Conservation (phyloP, 352 stramenopile genomes). For the Globisporangium canariense region DNA sequence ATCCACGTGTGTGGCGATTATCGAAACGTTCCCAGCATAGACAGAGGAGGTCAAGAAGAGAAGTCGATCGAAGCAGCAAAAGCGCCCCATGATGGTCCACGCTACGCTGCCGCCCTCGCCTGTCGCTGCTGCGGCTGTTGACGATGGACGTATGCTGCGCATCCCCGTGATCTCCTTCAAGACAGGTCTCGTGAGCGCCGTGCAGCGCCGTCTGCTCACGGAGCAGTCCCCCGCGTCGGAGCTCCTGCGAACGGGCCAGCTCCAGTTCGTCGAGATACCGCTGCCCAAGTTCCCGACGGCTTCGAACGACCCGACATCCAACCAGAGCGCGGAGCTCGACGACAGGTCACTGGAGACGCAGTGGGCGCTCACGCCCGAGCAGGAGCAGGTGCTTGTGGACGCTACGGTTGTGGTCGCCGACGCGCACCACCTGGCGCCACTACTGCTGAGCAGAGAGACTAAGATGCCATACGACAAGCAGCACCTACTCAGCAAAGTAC, state of each 20-base stretch:
- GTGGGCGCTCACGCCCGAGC: constrained; percentile 29
- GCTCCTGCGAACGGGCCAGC: constrained; percentile 16
- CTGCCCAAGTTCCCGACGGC: constrained; percentile 12
- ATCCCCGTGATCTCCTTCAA: constrained; percentile 40
- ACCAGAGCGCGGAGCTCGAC: constrained; percentile 5
- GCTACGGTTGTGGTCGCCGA: constrained; percentile 34
- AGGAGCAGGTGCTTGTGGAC: constrained; percentile 29
- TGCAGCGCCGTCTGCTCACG: constrained; percentile 21
- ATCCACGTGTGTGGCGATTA: neutral
- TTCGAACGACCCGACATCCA: neutral
- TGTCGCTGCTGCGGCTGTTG: neutral
- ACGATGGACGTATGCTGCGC: constrained; percentile 8
- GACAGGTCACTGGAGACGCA: constrained; percentile 5
- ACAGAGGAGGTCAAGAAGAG: neutral
- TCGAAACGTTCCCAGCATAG: neutral
- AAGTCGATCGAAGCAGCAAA: constrained; percentile 1
- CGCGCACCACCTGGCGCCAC: constrained; percentile 22
- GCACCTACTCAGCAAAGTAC: constrained; percentile 40
- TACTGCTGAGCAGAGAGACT: constrained; percentile 32
- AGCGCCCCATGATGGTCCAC: neutral
- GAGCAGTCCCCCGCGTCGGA: constrained; percentile 1
- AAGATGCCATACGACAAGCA: constrained; percentile 32
- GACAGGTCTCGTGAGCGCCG: constrained; percentile 25
- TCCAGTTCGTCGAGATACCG: constrained; percentile 34
- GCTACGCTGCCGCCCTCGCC: neutral